Evolutionary conservation across 768 basidiomycete species (phyloP).

Genomic region (Suillus subalutaceus): DNA sequence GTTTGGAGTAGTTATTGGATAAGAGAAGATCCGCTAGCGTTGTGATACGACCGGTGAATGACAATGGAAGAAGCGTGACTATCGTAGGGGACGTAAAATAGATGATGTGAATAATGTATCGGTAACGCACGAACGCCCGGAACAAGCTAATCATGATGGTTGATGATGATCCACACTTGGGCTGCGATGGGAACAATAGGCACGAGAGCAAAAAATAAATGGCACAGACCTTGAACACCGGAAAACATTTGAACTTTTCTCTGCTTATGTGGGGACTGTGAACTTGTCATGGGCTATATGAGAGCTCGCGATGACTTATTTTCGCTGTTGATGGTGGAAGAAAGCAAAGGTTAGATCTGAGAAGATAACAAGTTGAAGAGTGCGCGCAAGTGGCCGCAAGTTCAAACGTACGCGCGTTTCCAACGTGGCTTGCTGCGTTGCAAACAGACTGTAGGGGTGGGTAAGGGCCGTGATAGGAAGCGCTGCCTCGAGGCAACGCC

Average conservation of each 20-base stretch:
- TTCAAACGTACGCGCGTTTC: slow-evolving; percentile 53
- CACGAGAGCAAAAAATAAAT: slow-evolving; percentile 24
- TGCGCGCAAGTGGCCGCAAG: slow-evolving; percentile 1
- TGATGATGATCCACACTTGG: slow-evolving; percentile 9
- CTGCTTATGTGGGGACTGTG: slow-evolving; percentile 56
- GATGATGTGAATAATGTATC: slow-evolving; percentile 31
- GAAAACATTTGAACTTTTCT: slow-evolving; percentile 55
- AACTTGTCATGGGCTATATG: slow-evolving; percentile 53
- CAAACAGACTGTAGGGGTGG: slow-evolving; percentile 54
- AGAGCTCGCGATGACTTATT: slow-evolving; percentile 21
- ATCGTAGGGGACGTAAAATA: slow-evolving; percentile 33
- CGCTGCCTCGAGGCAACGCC: slow-evolving; percentile 40
- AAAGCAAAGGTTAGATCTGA: slow-evolving; percentile 36
- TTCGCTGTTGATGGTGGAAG: slow-evolving; percentile 26
- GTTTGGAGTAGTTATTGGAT: slow-evolving; percentile 4
- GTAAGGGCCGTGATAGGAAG: slow-evolving; percentile 57
- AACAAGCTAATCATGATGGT: slow-evolving; percentile 22
- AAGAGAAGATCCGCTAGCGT: slow-evolving; percentile 17
- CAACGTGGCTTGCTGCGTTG: slow-evolving; percentile 60
- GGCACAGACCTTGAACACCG: slow-evolving; percentile 49
- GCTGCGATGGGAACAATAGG: slow-evolving; percentile 17
- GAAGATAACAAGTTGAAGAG: slow-evolving; percentile 28
- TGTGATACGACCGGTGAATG: slow-evolving; percentile 1
- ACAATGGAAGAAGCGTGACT: slow-evolving; percentile 12
- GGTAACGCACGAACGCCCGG: slow-evolving; percentile 12